A percentile compares a stretch with the other conserved stretches of the same genome.
These are phyloP conservation scores for Magnusiomyces ingens DNA, from an alignment of 1,139 yeast species.

Conservation along the genomic window DNA sequence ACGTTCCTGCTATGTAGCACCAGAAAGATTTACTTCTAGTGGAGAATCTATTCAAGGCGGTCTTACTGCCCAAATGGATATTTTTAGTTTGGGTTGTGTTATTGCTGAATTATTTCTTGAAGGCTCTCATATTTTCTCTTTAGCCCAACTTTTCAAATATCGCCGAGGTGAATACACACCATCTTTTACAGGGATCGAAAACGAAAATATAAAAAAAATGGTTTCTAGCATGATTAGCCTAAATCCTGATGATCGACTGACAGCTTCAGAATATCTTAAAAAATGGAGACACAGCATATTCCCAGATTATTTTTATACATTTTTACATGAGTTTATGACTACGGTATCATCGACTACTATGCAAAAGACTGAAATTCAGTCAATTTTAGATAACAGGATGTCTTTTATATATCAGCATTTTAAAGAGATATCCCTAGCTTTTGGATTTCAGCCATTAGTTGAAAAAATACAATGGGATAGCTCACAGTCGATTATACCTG, in stretches of 20 bases:
- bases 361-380: conserved; percentile 7
- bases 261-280: conserved; percentile 48
- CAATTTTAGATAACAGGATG: conserved; percentile 14
- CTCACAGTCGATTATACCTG: conserved; percentile 29
- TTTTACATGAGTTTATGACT: conserved; percentile 61
- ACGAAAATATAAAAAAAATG: conserved; percentile 45
- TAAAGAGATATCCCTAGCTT: conserved; percentile 37
- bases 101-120: conserved; percentile 84
- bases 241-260: conserved; percentile 53
- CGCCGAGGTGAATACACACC: conserved; percentile 64
- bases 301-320: conserved; percentile 66
- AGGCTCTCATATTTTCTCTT: conserved; percentile 78
- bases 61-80: conserved; percentile 69
- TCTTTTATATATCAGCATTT: conserved; percentile 13
- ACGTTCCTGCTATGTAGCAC: conserved; percentile 85
- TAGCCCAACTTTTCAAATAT: conserved; percentile 81
- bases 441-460: conserved; percentile 13
- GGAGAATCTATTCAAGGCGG: conserved; percentile 34
- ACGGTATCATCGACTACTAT: conserved; percentile 32
- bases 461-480: conserved; percentile 10
- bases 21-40: conserved; percentile 65
- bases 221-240: conserved; percentile 56
- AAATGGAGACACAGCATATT: conserved; percentile 47
- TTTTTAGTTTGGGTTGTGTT: conserved; percentile 87
- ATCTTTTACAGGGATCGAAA: conserved; percentile 48